Percentiles rank a stretch among this genome's conserved stretches.
Evolutionary conservation across 2,329 filamentous ascomycete genomes (phyloP).

Genomic region (Coleophoma crateriformis): DNA sequence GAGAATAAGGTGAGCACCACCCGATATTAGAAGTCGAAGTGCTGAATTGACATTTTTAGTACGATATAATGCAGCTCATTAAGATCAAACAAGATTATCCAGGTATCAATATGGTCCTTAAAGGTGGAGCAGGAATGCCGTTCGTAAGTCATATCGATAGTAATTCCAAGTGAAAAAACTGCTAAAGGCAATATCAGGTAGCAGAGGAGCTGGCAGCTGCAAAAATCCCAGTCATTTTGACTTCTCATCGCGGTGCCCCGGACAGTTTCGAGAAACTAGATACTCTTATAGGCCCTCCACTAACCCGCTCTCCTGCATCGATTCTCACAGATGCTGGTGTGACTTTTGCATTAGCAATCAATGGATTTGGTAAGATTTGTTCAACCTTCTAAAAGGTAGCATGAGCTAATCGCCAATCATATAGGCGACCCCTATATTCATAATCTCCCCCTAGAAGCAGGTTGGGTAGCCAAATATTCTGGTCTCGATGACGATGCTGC

Average conservation of each 20-base stretch:
- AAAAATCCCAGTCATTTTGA: constrained; percentile 37
- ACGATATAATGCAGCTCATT: constrained; percentile 35
- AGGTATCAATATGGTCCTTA: constrained; percentile 28
- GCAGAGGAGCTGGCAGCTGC: constrained; percentile 32
- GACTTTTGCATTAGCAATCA: constrained; percentile 27
- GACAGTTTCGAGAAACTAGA: constrained; percentile 31
- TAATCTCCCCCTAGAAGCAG: constrained; percentile 32
- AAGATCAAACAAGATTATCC: constrained; percentile 31
- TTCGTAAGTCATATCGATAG: constrained; percentile 20
- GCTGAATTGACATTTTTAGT: constrained; percentile 16
- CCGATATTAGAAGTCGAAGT: background rate
- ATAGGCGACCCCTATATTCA: constrained; percentile 31
- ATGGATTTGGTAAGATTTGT: constrained; percentile 14
- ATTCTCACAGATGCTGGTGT: constrained; percentile 35
- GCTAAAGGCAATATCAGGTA: constrained; percentile 20
- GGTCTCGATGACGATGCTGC: constrained; percentile 27
- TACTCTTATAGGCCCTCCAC: constrained; percentile 34
- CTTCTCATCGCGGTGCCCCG: constrained; percentile 29
- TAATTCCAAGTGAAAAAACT: background rate
- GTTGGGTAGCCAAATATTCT: constrained; percentile 35
- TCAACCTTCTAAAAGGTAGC: background rate
- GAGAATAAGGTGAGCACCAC: constrained; percentile 28
- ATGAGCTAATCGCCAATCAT: background rate
- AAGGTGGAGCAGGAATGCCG: constrained; percentile 34
- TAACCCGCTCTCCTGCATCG: constrained; percentile 32